phyloP scores from a whole-genome alignment of 2,329 filamentous ascomycete species.

The Trichoderma polysporum region DNA sequence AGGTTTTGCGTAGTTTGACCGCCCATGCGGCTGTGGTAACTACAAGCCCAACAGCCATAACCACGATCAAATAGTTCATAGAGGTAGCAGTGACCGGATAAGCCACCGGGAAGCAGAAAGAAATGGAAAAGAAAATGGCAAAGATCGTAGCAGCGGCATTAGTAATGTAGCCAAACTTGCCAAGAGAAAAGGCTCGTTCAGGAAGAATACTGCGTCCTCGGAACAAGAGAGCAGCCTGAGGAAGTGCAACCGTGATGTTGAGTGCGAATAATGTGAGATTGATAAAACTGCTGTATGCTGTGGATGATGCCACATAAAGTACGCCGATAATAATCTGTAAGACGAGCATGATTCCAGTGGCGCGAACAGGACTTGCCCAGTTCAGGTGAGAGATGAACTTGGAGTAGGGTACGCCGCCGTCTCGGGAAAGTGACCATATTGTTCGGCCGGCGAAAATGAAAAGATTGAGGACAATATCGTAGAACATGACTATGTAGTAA shows the following conservation, averaged over 20 bases:
- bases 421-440: conserved; percentile 30
- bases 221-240: conserved; percentile 27
- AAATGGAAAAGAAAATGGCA: conserved; percentile 27
- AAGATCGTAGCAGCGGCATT: conserved; percentile 27
- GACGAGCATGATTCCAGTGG: conserved; percentile 29
- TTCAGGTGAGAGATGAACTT: conserved; percentile 25
- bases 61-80: conserved; percentile 31
- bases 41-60: conserved; percentile 27
- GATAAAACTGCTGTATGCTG: conserved; percentile 30
- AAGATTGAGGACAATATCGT: conserved; percentile 30
- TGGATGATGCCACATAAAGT: conserved; percentile 28
- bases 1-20: conserved; percentile 25
- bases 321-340: conserved; percentile 30
- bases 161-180: conserved; percentile 27
- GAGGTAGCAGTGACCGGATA: conserved; percentile 25
- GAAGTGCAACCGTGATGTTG: conserved; percentile 29
- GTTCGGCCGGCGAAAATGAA: conserved; percentile 30
- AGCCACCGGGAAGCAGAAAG: conserved; percentile 28
- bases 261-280: conserved; percentile 28
- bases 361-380: conserved; percentile 27
- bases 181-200: conserved; percentile 28
- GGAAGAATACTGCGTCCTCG: conserved; percentile 28
- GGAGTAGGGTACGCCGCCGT: conserved; percentile 29
- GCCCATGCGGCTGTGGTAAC: conserved; percentile 26
- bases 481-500: conserved; percentile 31